A percentile compares a stretch with the other conserved stretches of the same genome.
Evolutionary conservation across 768 basidiomycete species (phyloP).

Genomic region (Megacollybia marginata): DNA sequence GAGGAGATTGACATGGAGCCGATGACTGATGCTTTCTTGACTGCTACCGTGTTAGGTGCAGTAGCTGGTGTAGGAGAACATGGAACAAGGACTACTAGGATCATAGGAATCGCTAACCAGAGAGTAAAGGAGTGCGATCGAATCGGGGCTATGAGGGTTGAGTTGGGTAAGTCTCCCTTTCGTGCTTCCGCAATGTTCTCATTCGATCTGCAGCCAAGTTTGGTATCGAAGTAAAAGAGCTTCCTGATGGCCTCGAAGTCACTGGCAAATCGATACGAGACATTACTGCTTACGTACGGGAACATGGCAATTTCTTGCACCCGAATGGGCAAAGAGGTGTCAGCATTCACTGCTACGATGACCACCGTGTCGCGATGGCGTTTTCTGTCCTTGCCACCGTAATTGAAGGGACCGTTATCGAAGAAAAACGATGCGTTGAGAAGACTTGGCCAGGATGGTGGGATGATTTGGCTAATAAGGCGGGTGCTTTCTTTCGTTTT

Average conservation of each 20-base stretch:
- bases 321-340: conserved; percentile 31
- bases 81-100: conserved; percentile 49
- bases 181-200: conserved; percentile 2
- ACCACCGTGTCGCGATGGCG: conserved; percentile 98
- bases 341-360: conserved; percentile 93
- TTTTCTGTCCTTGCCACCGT: conserved; percentile 84
- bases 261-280: conserved; percentile 64
- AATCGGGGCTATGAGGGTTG: conserved; percentile 93
- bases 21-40: conserved; percentile 99
- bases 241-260: conserved; percentile 89
- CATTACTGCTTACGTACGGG: conserved; percentile 33
- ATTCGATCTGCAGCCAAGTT: conserved; percentile 65
- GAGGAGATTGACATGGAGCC: conserved; percentile 94
- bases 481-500: conserved; percentile 18
- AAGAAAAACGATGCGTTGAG: conserved; percentile 96
- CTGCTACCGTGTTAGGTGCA: conserved; percentile 87
- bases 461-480: conserved; percentile 97
- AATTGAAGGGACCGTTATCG: conserved; percentile 68
- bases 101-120: conserved; percentile 95
- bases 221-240: conserved; percentile 85
- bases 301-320: too few species aligned
- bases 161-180: conserved; percentile 58
- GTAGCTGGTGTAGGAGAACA: conserved; percentile 41
- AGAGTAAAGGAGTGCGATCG: conserved; percentile 98
- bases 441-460: conserved; percentile 99